Evolutionary conservation across 352 stramenopile species (phyloP).

Genomic region (Globisporangium ultimum): DNA sequence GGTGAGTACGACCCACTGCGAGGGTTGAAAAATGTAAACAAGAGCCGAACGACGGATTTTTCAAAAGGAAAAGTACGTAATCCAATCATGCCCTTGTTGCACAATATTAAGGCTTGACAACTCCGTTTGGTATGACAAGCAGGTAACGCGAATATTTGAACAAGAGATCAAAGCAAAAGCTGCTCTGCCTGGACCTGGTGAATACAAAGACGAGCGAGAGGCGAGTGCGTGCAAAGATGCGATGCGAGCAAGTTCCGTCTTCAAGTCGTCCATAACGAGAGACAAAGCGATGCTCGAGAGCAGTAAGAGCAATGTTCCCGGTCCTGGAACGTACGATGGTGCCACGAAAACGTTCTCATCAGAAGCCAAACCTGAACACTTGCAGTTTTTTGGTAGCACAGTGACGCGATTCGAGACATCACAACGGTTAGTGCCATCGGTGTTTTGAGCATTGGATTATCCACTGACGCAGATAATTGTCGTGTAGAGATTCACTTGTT

Average conservation of each 20-base stretch:
- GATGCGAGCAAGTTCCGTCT: slow-evolving; percentile 53
- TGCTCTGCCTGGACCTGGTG: slow-evolving; percentile 52
- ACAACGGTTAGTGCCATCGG: slow-evolving; percentile 20
- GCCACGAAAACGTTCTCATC: slow-evolving; percentile 36
- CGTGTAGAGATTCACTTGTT: slow-evolving; percentile 22
- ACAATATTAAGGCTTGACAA: not conserved
- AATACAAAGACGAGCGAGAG: slow-evolving; percentile 41
- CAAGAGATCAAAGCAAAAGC: slow-evolving; percentile 55
- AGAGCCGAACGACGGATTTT: slow-evolving; percentile 62
- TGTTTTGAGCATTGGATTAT: not conserved
- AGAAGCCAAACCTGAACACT: slow-evolving; percentile 55
- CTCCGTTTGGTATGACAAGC: not conserved
- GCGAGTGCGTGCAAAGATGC: slow-evolving; percentile 33
- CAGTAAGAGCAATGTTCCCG: slow-evolving; percentile 43
- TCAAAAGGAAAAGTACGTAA: slow-evolving; percentile 53
- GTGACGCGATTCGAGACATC: slow-evolving; percentile 52
- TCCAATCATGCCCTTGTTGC: not conserved
- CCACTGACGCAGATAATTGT: not conserved
- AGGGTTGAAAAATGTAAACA: slow-evolving; percentile 65
- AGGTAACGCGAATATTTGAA: slow-evolving; percentile 56
- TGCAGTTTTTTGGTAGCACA: slow-evolving; percentile 83
- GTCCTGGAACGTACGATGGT: slow-evolving; percentile 56
- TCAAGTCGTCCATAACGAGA: slow-evolving; percentile 62
- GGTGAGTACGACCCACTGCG: slow-evolving; percentile 72
- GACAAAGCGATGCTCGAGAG: slow-evolving; percentile 35